Percentiles rank a stretch among this genome's conserved stretches.
Conservation (phyloP, 305 asterid species). For the Plantago lanceolata region DNA sequence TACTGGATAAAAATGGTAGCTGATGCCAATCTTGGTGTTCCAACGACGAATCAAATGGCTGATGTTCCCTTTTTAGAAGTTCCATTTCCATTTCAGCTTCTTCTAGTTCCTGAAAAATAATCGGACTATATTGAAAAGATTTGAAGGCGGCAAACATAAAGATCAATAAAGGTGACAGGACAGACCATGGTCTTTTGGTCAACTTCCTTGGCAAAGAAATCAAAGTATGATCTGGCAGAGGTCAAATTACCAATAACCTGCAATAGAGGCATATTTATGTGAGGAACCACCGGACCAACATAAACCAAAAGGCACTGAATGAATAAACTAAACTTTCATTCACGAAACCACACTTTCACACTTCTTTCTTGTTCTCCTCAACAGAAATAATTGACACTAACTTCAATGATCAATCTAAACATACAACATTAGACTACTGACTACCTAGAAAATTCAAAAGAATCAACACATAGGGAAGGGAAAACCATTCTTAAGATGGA, state of each 20-base stretch:
- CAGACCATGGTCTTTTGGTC: conserved; percentile 65
- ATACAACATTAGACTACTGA: conserved; percentile 10
- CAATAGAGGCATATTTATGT: conserved; percentile 25
- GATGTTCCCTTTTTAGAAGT: conserved; percentile 62
- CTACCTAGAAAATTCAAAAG: not conserved
- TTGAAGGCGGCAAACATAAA: conserved; percentile 15
- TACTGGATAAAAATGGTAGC: conserved; percentile 59
- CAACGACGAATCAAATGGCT: conserved; percentile 38
- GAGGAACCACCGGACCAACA: not conserved
- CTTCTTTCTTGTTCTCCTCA: too few relatives aligned
- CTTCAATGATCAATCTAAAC: conserved; percentile 4
- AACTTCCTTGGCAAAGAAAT: conserved; percentile 65
- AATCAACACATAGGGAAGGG: conserved; percentile 4
- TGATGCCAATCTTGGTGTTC: conserved; percentile 55
- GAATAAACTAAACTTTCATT: conserved; percentile 15
- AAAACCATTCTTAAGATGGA: conserved; percentile 12
- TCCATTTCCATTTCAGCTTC: conserved; percentile 96
- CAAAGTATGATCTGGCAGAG: conserved; percentile 70
- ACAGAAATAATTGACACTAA: too few relatives aligned
- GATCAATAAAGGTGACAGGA: conserved; percentile 18
- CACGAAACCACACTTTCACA: not conserved
- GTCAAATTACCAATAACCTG: conserved; percentile 82
- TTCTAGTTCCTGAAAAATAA: conserved; percentile 66
- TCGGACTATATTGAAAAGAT: conserved; percentile 21
- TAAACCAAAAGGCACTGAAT: conserved; percentile 13